Percentiles rank a stretch among this genome's conserved stretches.
phyloP scores from a whole-genome alignment of 1,284 basidiomycete species.

The Coniferiporia weirii region DNA sequence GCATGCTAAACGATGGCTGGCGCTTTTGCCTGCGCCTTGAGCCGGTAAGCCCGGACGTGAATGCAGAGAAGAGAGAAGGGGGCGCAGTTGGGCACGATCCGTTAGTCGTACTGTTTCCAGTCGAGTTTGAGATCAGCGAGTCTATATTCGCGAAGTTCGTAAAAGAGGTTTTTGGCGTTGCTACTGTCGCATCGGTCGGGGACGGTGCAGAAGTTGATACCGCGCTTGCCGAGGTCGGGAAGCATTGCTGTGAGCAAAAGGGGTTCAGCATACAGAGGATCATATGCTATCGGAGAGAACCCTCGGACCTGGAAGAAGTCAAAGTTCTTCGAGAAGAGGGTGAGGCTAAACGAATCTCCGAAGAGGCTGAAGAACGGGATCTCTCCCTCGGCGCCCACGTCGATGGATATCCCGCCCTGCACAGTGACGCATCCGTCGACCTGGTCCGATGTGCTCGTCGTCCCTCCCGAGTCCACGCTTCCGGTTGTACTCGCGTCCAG shows the following conservation, averaged over 20 bases:
- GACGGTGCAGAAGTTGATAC: no score
- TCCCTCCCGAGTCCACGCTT: constrained; percentile 4
- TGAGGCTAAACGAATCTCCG: background rate
- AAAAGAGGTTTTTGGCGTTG: no score
- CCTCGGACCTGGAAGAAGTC: constrained; percentile 12
- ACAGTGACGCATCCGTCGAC: constrained; percentile 13
- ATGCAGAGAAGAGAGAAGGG: background rate
- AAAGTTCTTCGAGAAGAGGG: constrained; percentile 6
- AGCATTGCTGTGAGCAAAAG: background rate
- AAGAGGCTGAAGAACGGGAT: constrained; percentile 8
- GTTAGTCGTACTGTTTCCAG: no score
- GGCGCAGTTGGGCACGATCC: no score
- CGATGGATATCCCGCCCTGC: constrained; percentile 5
- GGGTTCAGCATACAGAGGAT: background rate
- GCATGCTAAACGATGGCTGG: background rate
- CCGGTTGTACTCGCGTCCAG: constrained; percentile 25
- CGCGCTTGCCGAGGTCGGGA: background rate
- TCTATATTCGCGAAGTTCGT: no score
- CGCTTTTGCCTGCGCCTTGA: background rate
- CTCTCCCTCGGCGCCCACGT: background rate
- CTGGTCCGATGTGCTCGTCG: background rate
- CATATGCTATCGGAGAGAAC: background rate
- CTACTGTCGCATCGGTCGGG: no score
- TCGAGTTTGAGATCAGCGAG: no score
- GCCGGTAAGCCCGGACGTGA: background rate